Evolutionary conservation across 805 yeast genomes (phyloP), one percentile per base, ranked within the genome.

Genomic region (Candida sithepensis): DNA sequence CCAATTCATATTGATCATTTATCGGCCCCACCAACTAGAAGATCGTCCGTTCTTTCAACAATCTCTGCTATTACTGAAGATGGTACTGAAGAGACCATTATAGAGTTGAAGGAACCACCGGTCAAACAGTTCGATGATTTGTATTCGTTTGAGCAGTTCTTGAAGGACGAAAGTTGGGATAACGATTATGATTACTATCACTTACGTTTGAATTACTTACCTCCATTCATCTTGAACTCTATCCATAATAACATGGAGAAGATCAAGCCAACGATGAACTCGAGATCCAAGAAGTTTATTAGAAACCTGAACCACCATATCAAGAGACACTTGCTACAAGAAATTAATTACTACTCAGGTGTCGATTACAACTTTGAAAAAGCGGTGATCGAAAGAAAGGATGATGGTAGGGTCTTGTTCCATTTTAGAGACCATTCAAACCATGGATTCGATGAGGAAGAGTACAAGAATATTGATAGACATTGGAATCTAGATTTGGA

Each of bases 241-340:
- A 75, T 82, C 54, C 86, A 81, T 57, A 78, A 81, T 51, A 82
- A 84, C 58, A 75, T 80, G 46, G 90, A 84, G 50, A 82, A 81
- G 61, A 76, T 84, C 52, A 82, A 83, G 63, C 83, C 84, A 40
- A 79, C 86, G 24, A 79, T 77, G 70, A 84, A 83, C 68, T 78
- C 82, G 54, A 82, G 83, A 63, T 79, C 84, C 45, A 75, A 77
- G 57, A 83, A 84, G 67, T 84, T 82, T 60, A 81, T 77, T 41
- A 73, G 90, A 59, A 82, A 83, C 62, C 72, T 84, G 62, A 82
- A 81, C 57, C 90, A 84, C 63, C 90, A 84, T 57, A 73, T 84
- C 44, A 78, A 81, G 58, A 81, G 81, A 57, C 89, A 83, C 61
- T 68, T 84, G 62, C 69, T 84, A 62, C 66, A 71, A 48, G 88